These are phyloP conservation scores for Teunomyces atbi DNA, from an alignment of 805 yeast species.

Conservation along the genomic window DNA sequence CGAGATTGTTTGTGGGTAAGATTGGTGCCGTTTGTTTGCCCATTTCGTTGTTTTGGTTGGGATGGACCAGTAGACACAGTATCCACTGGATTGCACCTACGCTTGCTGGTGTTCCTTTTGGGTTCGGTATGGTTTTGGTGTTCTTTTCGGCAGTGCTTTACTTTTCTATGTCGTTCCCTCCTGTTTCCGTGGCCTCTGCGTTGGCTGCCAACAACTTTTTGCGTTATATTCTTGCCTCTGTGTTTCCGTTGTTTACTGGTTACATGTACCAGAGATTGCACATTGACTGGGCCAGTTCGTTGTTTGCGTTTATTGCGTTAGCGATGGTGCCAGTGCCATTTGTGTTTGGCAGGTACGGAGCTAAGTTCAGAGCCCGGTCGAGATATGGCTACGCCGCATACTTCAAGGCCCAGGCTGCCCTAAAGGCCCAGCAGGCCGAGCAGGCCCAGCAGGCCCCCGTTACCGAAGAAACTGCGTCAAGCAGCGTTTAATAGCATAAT, in stretches of 20 bases:
- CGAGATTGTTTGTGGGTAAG: slow-evolving; percentile 57
- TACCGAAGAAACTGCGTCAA: slow-evolving; percentile 6
- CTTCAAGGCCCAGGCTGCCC: slow-evolving; percentile 19
- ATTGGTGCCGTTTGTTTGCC: slow-evolving; percentile 69
- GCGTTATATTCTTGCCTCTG: slow-evolving; percentile 73
- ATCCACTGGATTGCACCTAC: slow-evolving; percentile 79
- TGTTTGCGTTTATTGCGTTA: slow-evolving; percentile 63
- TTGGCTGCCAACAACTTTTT: slow-evolving; percentile 83
- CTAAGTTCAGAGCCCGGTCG: slow-evolving; percentile 52
- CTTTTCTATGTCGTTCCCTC: slow-evolving; percentile 71
- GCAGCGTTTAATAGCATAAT: slow-evolving; percentile 6
- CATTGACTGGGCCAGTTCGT: slow-evolving; percentile 76
- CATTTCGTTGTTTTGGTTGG: slow-evolving; percentile 74
- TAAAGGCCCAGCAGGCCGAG: slow-evolving; percentile 15
- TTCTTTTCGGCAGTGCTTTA: slow-evolving; percentile 70
- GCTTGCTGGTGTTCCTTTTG: slow-evolving; percentile 76
- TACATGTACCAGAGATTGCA: slow-evolving; percentile 77
- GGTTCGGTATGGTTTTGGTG: slow-evolving; percentile 68
- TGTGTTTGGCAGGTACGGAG: slow-evolving; percentile 61
- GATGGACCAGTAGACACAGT: slow-evolving; percentile 61
- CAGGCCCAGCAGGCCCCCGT: slow-evolving; percentile 13
- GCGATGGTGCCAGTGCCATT: slow-evolving; percentile 76
- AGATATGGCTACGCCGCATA: slow-evolving; percentile 58
- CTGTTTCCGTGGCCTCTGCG: slow-evolving; percentile 78
- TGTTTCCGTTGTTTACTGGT: slow-evolving; percentile 79